phyloP scores from a whole-genome alignment of 129 eudicot species.

The Logfia minima region DNA sequence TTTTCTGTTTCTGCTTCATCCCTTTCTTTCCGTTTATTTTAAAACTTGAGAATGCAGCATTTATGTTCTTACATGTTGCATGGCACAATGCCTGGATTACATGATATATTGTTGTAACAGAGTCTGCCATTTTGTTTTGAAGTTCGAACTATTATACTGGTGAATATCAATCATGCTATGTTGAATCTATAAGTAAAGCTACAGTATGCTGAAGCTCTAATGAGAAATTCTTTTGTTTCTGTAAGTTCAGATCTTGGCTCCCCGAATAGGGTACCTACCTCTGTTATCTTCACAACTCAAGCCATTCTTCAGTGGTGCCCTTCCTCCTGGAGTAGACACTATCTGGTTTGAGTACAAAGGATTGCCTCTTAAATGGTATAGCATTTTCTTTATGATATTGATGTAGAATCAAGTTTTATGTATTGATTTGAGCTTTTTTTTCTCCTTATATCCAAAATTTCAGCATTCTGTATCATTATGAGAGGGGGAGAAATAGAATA shows the following conservation, averaged over 20 bases:
- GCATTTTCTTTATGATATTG: constrained; percentile 1
- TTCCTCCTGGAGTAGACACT: constrained; percentile 97
- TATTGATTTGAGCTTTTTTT: constrained; percentile 18
- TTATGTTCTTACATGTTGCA: background rate
- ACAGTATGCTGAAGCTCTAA: background rate
- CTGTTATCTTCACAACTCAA: constrained; percentile 69
- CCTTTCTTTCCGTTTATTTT: too few species aligned
- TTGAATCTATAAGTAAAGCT: background rate
- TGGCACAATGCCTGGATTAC: background rate
- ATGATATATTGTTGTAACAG: background rate
- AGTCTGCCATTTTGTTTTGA: constrained; percentile 1
- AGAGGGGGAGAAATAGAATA: background rate
- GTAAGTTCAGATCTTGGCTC: constrained; percentile 75
- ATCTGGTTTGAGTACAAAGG: constrained; percentile 99
- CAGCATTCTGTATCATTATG: constrained; percentile 14
- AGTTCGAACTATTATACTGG: background rate
- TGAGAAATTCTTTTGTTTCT: constrained; percentile 16
- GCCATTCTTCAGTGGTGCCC: constrained; percentile 84
- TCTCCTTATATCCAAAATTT: background rate
- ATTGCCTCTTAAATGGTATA: constrained; percentile 94
- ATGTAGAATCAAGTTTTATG: background rate
- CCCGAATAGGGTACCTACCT: constrained; percentile 93
- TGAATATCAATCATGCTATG: background rate
- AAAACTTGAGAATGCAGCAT: too few species aligned
- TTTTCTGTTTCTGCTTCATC: too few species aligned